Evolutionary conservation across 192 early-diverging fungal species (phyloP), one percentile per base, ranked within the genome.

Genomic region (Podila clonocystis): DNA sequence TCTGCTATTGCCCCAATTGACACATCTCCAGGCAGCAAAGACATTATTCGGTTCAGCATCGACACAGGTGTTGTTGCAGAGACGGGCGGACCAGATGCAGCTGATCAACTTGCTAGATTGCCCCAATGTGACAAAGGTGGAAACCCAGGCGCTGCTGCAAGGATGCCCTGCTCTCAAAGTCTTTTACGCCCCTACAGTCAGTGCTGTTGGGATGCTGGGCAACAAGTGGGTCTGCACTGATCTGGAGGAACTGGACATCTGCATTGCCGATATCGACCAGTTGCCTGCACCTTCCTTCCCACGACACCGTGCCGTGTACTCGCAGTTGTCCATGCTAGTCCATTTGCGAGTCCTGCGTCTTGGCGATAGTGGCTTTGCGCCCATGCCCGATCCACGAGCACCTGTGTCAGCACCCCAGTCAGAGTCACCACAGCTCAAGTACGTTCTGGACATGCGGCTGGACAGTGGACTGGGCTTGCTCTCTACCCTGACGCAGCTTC

Each of bases 261-360:
- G 45, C 22, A 60, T 58, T 61, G 62, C 24, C 9, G 24, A 30
- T 8, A 62, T 50, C 13, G 64, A 49, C 0, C 64, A 38, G 24
- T 59, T 59, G 22, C 58, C 24, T 31, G 68, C 38, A 20, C 26
- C n/a, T n/a, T 19, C 52, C 9, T 26, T 55, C 49, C 72, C 24
- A 29, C 65, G 31, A 17, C 38, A 41, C 59, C 59, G 24, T 7
- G 24, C 57, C 59, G 64, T 70, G 22, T 77, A 52, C 38, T 38
- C 69, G 33, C 68, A 77, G 29, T 3, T 71, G 12, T 68, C 68
- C 0, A 12, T 20, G 12, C 38, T 77, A 1, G 26, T 49, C 4
- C 55, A 65, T n/a, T 58, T 77, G 5, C 50, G 52, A 11, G 64
- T 66, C n/a, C 34, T 75, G 1, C 67, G 66, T 22, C 60, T 75